A percentile compares a stretch with the other conserved stretches of the same genome.
phyloP scores from a whole-genome alignment of 768 basidiomycete species.

The Russula brevipes region DNA sequence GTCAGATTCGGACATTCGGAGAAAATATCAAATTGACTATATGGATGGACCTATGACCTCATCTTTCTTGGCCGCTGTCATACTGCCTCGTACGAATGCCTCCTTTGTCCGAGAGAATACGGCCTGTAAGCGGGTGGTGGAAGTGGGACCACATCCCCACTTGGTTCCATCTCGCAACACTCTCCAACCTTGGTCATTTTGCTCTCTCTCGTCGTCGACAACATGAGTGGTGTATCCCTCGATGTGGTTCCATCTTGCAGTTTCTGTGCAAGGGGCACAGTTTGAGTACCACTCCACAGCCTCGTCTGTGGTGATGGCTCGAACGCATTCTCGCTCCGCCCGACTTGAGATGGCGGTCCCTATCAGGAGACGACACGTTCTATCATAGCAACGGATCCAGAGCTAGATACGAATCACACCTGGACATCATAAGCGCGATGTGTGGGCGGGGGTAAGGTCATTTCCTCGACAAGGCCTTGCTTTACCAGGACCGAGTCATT shows the following conservation, averaged over 20 bases:
- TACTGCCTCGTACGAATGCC: neutral
- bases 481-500: slow-evolving; percentile 22
- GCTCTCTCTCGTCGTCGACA: neutral
- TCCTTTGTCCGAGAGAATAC: slow-evolving; percentile 16
- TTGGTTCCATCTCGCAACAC: neutral
- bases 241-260: neutral
- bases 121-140: slow-evolving; percentile 22
- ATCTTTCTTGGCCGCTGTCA: neutral
- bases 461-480: slow-evolving; percentile 21
- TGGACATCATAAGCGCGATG: slow-evolving; percentile 21
- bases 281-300: neutral
- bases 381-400: neutral
- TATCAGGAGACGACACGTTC: neutral
- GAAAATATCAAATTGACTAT: neutral
- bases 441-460: slow-evolving; percentile 9
- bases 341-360: neutral
- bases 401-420: neutral
- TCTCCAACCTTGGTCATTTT: neutral
- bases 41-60: neutral
- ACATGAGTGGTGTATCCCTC: neutral
- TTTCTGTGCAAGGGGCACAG: neutral
- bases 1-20: too few species aligned
- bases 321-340: neutral
- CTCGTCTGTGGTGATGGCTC: neutral
- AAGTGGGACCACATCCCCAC: neutral